These are phyloP conservation scores for Leishmania tropica DNA, from an alignment of 208 protist species.

Conservation along the genomic window DNA sequence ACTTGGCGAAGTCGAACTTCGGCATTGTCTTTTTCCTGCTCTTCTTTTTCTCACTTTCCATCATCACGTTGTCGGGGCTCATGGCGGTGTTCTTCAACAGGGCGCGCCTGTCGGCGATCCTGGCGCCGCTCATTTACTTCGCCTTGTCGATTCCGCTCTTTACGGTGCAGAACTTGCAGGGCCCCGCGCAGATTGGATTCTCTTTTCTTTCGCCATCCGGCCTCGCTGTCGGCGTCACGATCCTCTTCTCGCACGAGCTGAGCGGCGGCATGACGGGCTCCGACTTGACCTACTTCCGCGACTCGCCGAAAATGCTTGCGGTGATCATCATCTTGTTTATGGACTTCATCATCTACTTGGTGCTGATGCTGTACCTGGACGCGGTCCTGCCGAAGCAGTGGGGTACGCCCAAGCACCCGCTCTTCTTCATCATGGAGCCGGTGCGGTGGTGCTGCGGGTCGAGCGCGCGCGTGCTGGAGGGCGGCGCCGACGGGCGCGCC, in stretches of 20 bases:
- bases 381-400: constrained; percentile 61
- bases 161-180: constrained; percentile 40
- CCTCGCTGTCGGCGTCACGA: constrained; percentile 45
- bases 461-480: constrained; percentile 14
- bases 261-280: constrained; percentile 32
- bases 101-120: constrained; percentile 48
- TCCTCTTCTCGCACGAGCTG: constrained; percentile 58
- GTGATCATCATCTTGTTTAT: constrained; percentile 32
- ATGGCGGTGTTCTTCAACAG: constrained; percentile 76
- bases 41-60: constrained; percentile 62
- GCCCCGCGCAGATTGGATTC: constrained; percentile 27
- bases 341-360: constrained; percentile 64
- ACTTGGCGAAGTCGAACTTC: constrained; percentile 48
- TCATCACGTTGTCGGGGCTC: constrained; percentile 58
- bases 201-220: constrained; percentile 62
- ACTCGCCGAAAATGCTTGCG: constrained; percentile 43
- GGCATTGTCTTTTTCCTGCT: constrained; percentile 58
- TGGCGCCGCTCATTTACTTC: constrained; percentile 75
- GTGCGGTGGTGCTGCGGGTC: constrained; percentile 11
- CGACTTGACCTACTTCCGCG: constrained; percentile 41
- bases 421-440: constrained; percentile 73
- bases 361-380: constrained; percentile 81
- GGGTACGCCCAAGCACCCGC: constrained; percentile 59
- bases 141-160: constrained; percentile 56
- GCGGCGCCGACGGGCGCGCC: constrained; percentile 27